Conservation (phyloP, 75 land plant genomes). For the Pinus tabuliformis region DNA sequence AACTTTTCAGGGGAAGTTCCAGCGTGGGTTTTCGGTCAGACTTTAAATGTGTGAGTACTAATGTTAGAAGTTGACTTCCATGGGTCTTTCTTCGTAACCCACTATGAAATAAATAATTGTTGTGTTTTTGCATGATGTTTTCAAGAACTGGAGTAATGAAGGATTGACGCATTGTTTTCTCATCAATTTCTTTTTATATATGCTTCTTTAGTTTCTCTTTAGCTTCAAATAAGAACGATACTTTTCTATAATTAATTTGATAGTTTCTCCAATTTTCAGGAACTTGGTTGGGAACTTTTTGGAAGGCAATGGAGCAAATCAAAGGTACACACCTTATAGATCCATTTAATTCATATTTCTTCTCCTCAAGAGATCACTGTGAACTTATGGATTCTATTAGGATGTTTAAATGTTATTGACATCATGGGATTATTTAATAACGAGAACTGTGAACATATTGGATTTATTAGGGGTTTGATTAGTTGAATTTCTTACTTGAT, state of each 20-base stretch:
- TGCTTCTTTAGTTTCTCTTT: background rate
- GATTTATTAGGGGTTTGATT: background rate
- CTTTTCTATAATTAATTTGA: background rate
- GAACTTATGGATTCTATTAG: background rate
- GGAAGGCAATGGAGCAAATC: background rate
- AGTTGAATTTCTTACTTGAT: background rate
- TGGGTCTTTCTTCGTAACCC: background rate
- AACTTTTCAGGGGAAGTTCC: slow-evolving; percentile 2
- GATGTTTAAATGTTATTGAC: too few relatives aligned
- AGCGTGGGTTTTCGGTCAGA: background rate
- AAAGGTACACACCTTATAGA: background rate
- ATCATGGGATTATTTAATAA: too few relatives aligned
- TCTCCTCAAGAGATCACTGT: background rate
- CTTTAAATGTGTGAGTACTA: background rate
- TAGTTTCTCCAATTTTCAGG: background rate
- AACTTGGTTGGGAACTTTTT: slow-evolving; percentile 1
- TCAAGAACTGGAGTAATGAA: background rate
- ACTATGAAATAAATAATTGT: background rate
- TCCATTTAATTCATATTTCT: background rate
- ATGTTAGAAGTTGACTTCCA: background rate
- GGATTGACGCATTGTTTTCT: too few relatives aligned
- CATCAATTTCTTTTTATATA: background rate
- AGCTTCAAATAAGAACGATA: background rate
- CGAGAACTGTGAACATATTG: too few relatives aligned
- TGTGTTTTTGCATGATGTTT: background rate